Percentiles rank a stretch among this genome's conserved stretches.
phyloP scores from a whole-genome alignment of 208 protist species.

The Cochliopodium minus region DNA sequence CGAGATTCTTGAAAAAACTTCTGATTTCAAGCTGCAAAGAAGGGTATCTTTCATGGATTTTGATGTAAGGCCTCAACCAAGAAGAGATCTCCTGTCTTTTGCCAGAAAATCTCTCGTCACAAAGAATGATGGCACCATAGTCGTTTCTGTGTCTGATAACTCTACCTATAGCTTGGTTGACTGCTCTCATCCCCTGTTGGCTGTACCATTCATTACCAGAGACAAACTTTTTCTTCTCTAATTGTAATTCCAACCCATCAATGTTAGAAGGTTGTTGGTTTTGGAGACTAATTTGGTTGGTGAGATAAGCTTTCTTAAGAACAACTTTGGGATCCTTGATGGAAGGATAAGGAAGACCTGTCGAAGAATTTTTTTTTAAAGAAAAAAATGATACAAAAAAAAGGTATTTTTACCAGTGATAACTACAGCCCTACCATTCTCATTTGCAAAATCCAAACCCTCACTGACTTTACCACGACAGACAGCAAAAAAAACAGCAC shows the following conservation, averaged over 20 bases:
- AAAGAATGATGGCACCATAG: conserved; percentile 79
- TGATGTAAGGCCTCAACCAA: conserved; percentile 18
- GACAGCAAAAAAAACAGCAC: conserved; percentile 78
- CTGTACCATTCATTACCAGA: conserved; percentile 78
- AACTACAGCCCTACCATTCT: conserved; percentile 69
- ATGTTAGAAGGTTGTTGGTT: too few relatives aligned
- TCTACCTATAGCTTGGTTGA: conserved; percentile 88
- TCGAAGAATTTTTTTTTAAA: too few relatives aligned
- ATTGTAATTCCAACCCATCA: too few relatives aligned
- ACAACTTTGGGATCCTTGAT: conserved; percentile 38
- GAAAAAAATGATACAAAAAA: too few relatives aligned
- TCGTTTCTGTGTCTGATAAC: conserved; percentile 87
- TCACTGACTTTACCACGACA: conserved; percentile 79
- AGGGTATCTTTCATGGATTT: neutral
- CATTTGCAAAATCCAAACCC: conserved; percentile 78
- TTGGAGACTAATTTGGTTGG: too few relatives aligned
- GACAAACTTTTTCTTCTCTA: too few relatives aligned
- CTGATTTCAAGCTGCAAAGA: neutral
- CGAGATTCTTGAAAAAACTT: neutral
- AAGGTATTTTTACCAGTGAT: conserved; percentile 69
- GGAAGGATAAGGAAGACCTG: conserved; percentile 46
- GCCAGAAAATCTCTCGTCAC: conserved; percentile 61
- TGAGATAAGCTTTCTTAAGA: conserved; percentile 36
- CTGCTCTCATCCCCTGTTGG: conserved; percentile 72
- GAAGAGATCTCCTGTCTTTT: neutral